Base-by-base conservation (phyloP, 208 protist genomes). In the Trypanosoma lewisi region DNA sequence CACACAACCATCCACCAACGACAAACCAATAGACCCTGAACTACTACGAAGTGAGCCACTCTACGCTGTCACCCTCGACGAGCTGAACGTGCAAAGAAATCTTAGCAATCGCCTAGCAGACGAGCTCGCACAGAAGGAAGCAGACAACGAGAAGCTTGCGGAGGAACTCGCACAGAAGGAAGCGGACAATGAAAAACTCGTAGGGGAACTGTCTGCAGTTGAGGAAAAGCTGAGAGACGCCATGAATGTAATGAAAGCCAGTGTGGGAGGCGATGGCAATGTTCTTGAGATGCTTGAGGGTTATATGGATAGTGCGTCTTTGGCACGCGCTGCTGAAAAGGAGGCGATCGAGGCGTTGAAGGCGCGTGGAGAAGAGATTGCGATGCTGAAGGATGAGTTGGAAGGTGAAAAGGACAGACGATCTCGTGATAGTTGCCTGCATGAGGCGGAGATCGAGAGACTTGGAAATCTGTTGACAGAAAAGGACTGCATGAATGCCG, bases 371-470 rank as follows among this genome's bases (percentile, higher is more conserved):
- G n/a, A n/a, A n/a, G n/a, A n/a, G n/a, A n/a, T n/a, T n/a, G n/a
- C n/a, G n/a, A n/a, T n/a, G n/a, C n/a, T n/a, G n/a, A n/a, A n/a
- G n/a, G n/a, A n/a, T n/a, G n/a, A n/a, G n/a, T n/a, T n/a, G n/a
- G n/a, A n/a, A n/a, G n/a, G n/a, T n/a, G n/a, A n/a, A n/a, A n/a
- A n/a, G n/a, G n/a, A n/a, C n/a, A n/a, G n/a, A n/a, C n/a, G n/a
- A n/a, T n/a, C n/a, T n/a, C 7, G 11, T 4, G 34, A 39, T 39
- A 4, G 4, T 39, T 4, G 7, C 4, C 34, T 14, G 34, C 4
- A 11, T 4, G 62, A 78, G 39, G 44, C 53, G 6, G 55, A 73
- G 21, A 53, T 39, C 4, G 49, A 55, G 0, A 52, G 69, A 30
- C 27, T 57, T 1, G 41, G 39, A 0, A 16, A 54, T 4, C 16